Conservation (phyloP, 768 basidiomycete species). For the Boletus insuetus region DNA sequence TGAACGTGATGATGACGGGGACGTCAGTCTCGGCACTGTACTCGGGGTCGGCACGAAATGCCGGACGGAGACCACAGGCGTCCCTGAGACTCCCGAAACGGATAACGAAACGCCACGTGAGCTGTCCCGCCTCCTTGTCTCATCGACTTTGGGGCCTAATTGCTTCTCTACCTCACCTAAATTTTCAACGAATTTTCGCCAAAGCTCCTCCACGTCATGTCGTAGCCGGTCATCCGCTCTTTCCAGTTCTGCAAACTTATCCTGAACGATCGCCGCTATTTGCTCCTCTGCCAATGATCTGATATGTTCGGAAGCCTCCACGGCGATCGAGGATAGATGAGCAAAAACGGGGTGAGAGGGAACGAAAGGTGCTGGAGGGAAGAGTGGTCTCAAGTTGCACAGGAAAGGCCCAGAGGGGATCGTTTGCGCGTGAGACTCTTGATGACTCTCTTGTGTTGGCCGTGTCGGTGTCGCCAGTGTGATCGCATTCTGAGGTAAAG, state of each 20-base stretch:
- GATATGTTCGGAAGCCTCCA: constrained; percentile 49
- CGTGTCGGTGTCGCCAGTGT: constrained; percentile 27
- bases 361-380: constrained; percentile 74
- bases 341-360: constrained; percentile 71
- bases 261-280: constrained; percentile 49
- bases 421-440: constrained; percentile 25
- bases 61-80: constrained; percentile 42
- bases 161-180: constrained; percentile 44
- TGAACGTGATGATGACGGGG: constrained; percentile 37
- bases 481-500: constrained; percentile 34
- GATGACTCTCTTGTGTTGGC: constrained; percentile 25
- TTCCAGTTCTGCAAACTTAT: constrained; percentile 56
- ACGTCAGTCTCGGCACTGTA: constrained; percentile 35
- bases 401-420: constrained; percentile 39
- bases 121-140: constrained; percentile 20
- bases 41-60: constrained; percentile 54
- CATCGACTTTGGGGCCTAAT: constrained; percentile 17
- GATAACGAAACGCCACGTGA: constrained; percentile 19
- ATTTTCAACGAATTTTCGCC: constrained; percentile 55
- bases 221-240: constrained; percentile 52
- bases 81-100: constrained; percentile 25
- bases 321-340: constrained; percentile 60
- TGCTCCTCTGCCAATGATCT: constrained; percentile 59
- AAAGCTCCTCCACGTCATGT: constrained; percentile 58
- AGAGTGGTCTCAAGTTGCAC: constrained; percentile 55